phyloP scores from a whole-genome alignment of 306 rosid genomes.

The Begonia loranthoides region DNA sequence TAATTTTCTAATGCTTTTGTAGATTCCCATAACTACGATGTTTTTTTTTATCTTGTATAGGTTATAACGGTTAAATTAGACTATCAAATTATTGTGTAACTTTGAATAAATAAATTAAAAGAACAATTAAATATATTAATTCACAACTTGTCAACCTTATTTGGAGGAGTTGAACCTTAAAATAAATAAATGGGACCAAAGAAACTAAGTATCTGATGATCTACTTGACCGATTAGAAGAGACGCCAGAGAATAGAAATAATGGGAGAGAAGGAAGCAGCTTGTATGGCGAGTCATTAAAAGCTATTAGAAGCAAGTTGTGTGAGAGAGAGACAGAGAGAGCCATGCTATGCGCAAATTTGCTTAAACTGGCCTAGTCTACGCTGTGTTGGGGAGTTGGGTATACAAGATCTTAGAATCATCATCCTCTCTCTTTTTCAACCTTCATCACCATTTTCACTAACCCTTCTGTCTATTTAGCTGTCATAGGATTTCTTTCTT shows the following conservation, averaged over 20 bases:
- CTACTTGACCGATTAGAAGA: background rate
- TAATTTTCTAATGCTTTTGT: no score
- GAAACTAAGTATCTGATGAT: background rate
- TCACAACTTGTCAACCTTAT: no score
- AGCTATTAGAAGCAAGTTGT: background rate
- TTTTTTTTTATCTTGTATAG: no score
- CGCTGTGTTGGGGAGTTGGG: constrained; percentile 54
- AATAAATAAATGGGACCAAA: background rate
- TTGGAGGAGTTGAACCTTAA: no score
- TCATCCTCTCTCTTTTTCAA: constrained; percentile 3
- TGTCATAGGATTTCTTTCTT: background rate
- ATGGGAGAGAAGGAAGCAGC: background rate
- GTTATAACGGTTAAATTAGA: no score
- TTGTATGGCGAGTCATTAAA: background rate
- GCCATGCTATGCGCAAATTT: background rate
- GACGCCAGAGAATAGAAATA: background rate
- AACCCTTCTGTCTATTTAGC: constrained; percentile 3
- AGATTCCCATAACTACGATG: no score
- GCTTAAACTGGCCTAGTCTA: constrained; percentile 35
- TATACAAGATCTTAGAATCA: constrained; percentile 26
- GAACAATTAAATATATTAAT: no score
- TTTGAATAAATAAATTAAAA: no score
- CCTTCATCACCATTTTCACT: background rate
- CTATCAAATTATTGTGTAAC: no score
- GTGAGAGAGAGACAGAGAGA: background rate